These are phyloP conservation scores for Ceratocystis huliohia DNA, from an alignment of 2,329 filamentous ascomycete genomes.

Conservation along the genomic window DNA sequence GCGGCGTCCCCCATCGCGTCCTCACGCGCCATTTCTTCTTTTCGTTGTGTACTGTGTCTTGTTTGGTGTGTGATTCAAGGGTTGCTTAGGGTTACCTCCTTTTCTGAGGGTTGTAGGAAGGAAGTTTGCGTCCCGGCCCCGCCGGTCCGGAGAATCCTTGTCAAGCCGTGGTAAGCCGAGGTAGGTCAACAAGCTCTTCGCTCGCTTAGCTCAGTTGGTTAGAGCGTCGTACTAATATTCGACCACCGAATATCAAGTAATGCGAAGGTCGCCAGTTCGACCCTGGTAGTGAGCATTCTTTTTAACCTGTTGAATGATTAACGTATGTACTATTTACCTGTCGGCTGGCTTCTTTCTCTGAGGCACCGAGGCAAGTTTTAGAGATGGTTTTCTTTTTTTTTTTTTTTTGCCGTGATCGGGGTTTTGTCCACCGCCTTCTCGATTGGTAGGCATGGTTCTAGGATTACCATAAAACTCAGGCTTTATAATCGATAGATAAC, in stretches of 20 bases:
- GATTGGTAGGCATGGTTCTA: not conserved
- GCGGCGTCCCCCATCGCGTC: too few species aligned
- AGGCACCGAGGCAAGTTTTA: not conserved
- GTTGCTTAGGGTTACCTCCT: too few species aligned
- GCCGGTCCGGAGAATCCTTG: not conserved
- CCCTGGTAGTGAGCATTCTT: constrained; percentile 19
- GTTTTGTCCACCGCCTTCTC: not conserved
- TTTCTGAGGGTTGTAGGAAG: too few species aligned
- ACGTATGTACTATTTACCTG: not conserved
- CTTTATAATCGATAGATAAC: too few species aligned
- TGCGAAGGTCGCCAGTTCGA: constrained; percentile 19
- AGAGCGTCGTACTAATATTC: constrained; percentile 19
- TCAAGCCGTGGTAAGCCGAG: not conserved
- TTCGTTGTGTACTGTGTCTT: too few species aligned
- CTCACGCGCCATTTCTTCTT: too few species aligned
- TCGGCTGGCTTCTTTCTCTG: not conserved
- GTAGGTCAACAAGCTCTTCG: not conserved
- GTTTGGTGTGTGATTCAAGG: too few species aligned
- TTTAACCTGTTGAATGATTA: not conserved
- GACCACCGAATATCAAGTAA: not conserved
- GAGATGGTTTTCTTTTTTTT: not conserved
- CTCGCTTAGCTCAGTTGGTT: constrained; percentile 20
- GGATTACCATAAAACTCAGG: not conserved
- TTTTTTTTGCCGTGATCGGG: not conserved
- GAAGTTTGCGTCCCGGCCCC: too few species aligned